Evolutionary conservation across 768 basidiomycete genomes (phyloP).

Genomic region (Chalciporus piperatus): DNA sequence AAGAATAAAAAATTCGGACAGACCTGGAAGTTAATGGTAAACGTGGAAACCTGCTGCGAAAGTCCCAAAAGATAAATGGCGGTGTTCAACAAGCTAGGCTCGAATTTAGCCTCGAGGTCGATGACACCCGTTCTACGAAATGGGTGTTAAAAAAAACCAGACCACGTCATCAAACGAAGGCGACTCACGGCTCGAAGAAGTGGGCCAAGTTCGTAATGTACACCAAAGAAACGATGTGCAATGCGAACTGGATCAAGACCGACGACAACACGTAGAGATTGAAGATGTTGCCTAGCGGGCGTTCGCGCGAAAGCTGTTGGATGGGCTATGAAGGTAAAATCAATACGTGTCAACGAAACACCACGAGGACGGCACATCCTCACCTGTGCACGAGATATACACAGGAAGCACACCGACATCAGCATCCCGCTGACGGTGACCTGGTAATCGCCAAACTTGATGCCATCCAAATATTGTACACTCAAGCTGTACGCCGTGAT

Average conservation of each 20-base stretch:
- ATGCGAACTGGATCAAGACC: slow-evolving; percentile 87
- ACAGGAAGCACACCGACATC: slow-evolving; percentile 98
- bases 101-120: slow-evolving; percentile 95
- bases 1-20: not conserved
- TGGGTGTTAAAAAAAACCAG: slow-evolving; percentile 5
- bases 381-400: slow-evolving; percentile 96
- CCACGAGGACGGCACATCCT: slow-evolving; percentile 17
- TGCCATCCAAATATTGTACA: slow-evolving; percentile 96
- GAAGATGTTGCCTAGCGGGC: slow-evolving; percentile 94
- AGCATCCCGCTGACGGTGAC: slow-evolving; percentile 89
- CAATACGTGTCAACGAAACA: not conserved
- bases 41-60: slow-evolving; percentile 97
- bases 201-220: slow-evolving; percentile 92
- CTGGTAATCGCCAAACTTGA: slow-evolving; percentile 99
- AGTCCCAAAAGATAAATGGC: slow-evolving; percentile 94
- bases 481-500: slow-evolving; percentile 98
- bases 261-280: slow-evolving; percentile 93
- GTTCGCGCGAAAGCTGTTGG: slow-evolving; percentile 89
- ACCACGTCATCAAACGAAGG: not conserved
- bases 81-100: slow-evolving; percentile 91
- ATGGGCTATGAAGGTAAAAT: slow-evolving; percentile 76
- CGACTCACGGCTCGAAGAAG: slow-evolving; percentile 66
- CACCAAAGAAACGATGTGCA: slow-evolving; percentile 86
- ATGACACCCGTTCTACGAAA: slow-evolving; percentile 61
- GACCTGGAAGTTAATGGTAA: slow-evolving; percentile 96